phyloP scores from a whole-genome alignment of 164 flowering plant genomes.

The Chimonanthus salicifolius region DNA sequence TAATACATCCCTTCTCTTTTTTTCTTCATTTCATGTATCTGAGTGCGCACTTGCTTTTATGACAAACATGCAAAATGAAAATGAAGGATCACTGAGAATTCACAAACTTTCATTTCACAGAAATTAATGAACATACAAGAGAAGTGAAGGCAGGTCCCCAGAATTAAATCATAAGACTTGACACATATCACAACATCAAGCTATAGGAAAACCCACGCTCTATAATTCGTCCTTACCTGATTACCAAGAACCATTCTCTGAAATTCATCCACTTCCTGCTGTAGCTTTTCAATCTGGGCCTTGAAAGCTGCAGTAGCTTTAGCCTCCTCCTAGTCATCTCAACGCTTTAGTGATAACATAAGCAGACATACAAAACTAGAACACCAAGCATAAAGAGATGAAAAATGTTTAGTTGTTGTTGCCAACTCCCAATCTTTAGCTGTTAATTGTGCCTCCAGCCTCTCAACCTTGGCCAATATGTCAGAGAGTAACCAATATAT shows the following conservation, averaged over 20 bases:
- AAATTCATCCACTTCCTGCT: conserved; percentile 94
- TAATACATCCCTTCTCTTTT: conserved; percentile 94
- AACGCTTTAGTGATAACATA: conserved; percentile 4
- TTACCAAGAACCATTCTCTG: conserved; percentile 98
- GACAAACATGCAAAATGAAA: conserved; percentile 3
- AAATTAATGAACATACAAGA: neutral
- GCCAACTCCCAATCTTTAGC: conserved; percentile 95
- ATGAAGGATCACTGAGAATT: neutral
- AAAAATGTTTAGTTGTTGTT: conserved; percentile 50
- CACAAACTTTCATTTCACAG: neutral
- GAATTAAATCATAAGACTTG: neutral
- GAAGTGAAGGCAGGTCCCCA: neutral
- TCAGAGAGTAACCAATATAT: conserved; percentile 66
- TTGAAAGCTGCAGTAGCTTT: no score
- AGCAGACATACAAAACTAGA: neutral
- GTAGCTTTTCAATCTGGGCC: conserved; percentile 89
- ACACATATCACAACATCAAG: neutral
- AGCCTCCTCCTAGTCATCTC: conserved; percentile 61
- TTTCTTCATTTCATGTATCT: conserved; percentile 97
- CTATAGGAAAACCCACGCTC: neutral
- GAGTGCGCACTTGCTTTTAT: conserved; percentile 90
- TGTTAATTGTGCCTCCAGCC: conserved; percentile 77
- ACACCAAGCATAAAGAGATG: no score
- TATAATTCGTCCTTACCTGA: conserved; percentile 51
- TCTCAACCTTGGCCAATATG: conserved; percentile 92